A percentile compares a stretch with the other conserved stretches of the same genome.
phyloP scores from a whole-genome alignment of 2,329 filamentous ascomycete species.

The Botrytis paeoniae region DNA sequence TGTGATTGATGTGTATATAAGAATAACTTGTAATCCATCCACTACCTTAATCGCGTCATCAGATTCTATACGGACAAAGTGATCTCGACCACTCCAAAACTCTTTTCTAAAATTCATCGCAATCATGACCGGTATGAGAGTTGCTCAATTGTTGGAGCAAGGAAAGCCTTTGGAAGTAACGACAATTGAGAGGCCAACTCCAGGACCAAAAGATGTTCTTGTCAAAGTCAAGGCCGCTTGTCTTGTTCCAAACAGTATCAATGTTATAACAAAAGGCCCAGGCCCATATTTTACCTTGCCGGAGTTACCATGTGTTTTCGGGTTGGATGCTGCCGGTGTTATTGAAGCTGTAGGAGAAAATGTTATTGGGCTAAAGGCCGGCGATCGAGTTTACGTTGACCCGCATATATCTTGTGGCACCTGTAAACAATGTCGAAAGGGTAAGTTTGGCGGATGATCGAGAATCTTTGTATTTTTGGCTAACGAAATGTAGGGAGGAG shows the following conservation, averaged over 20 bases:
- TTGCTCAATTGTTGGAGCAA: not conserved
- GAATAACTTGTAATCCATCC: not conserved
- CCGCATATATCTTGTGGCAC: not conserved
- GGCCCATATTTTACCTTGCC: not conserved
- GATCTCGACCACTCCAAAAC: not conserved
- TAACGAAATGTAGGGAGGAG: not conserved
- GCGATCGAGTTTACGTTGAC: constrained; percentile 1
- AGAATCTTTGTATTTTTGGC: not conserved
- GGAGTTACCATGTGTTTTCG: not conserved
- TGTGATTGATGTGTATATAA: not conserved
- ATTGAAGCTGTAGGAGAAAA: constrained; percentile 1
- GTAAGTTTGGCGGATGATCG: not conserved
- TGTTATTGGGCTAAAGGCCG: not conserved
- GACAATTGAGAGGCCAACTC: not conserved
- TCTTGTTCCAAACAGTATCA: not conserved
- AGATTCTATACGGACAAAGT: not conserved
- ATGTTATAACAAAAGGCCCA: not conserved
- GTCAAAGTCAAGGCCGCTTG: not conserved
- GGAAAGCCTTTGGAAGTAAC: not conserved
- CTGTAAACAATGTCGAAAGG: not conserved
- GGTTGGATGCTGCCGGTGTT: not conserved
- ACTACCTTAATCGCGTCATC: not conserved
- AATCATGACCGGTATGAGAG: not conserved
- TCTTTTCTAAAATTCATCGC: not conserved
- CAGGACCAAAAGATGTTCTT: not conserved